These are phyloP conservation scores for Syncephalastrum sp. DNA, from an alignment of 371 early-diverging fungal genomes.

Conservation along the genomic window DNA sequence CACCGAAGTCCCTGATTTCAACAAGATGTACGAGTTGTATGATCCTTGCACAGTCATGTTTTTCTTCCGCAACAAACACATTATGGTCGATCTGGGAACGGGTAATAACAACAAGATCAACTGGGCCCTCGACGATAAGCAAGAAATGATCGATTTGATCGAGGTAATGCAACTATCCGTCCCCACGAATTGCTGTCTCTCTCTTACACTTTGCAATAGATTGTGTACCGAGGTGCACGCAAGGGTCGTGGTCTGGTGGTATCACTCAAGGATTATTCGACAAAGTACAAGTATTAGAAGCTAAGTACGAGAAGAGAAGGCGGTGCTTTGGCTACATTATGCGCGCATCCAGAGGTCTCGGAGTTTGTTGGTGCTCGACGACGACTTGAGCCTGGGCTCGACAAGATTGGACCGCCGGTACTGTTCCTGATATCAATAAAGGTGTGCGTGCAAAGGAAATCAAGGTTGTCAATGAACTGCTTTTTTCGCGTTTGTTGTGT, in stretches of 20 bases:
- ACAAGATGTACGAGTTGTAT: constrained; percentile 96
- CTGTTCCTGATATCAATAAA: constrained; percentile 10
- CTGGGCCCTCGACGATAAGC: constrained; percentile 90
- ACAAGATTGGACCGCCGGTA: constrained; percentile 14
- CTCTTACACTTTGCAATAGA: constrained; percentile 25
- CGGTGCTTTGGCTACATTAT: neutral
- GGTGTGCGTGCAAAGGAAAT: constrained; percentile 2
- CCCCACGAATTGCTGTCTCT: neutral
- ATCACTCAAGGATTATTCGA: constrained; percentile 94
- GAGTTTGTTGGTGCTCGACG: constrained; percentile 10
- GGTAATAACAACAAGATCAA: constrained; percentile 99
- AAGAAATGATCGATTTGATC: constrained; percentile 85
- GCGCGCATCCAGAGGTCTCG: constrained; percentile 14
- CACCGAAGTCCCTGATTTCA: constrained; percentile 88
- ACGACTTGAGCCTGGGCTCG: constrained; percentile 13
- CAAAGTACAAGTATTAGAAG: constrained; percentile 89
- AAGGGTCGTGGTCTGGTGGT: constrained; percentile 96
- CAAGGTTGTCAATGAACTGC: neutral
- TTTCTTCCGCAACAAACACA: constrained; percentile 96
- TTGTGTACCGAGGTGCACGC: constrained; percentile 91
- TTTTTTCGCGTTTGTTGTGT: neutral
- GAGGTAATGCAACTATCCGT: constrained; percentile 50
- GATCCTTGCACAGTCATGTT: constrained; percentile 96
- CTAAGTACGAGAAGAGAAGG: too few relatives aligned
- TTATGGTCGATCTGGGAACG: constrained; percentile 97